Percentiles rank a stretch among this genome's conserved stretches.
Conservation (phyloP, 352 stramenopile species). For the Globisporangium irregulare region DNA sequence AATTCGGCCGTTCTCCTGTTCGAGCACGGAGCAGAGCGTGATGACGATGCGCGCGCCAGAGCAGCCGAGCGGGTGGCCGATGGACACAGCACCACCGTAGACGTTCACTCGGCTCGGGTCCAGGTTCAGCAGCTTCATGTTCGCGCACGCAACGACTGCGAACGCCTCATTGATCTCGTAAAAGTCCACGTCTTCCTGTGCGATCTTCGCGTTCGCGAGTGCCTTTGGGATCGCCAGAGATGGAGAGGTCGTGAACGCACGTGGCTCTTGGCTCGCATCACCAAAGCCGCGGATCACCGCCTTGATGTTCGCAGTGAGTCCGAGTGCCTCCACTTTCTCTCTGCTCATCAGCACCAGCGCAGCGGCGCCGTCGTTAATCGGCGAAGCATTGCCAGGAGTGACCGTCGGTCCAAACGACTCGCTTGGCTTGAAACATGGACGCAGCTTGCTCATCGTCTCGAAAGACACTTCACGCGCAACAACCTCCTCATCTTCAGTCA, state of each 20-base stretch:
- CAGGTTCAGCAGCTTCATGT: constrained; percentile 89
- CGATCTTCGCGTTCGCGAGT: constrained; percentile 65
- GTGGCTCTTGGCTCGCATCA: constrained; percentile 78
- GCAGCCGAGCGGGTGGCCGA: constrained; percentile 67
- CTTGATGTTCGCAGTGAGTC: constrained; percentile 48
- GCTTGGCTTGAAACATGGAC: constrained; percentile 86
- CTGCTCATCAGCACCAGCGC: constrained; percentile 93
- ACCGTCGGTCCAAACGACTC: constrained; percentile 83
- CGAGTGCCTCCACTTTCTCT: constrained; percentile 58
- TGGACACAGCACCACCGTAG: constrained; percentile 82
- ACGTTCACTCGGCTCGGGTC: constrained; percentile 91
- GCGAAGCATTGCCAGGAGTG: constrained; percentile 93
- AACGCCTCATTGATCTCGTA: constrained; percentile 99
- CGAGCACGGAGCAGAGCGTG: constrained; percentile 90
- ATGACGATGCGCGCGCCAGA: constrained; percentile 89
- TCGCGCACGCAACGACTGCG: constrained; percentile 92
- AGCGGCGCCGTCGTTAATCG: constrained; percentile 95
- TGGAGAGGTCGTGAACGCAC: constrained; percentile 93
- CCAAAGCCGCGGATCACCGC: constrained; percentile 68
- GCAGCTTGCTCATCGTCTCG: constrained; percentile 83
- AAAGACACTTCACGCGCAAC: constrained; percentile 66
- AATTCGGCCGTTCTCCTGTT: constrained; percentile 87
- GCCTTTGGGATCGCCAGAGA: constrained; percentile 91
- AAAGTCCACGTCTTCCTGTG: constrained; percentile 90
- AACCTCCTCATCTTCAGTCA: constrained; percentile 90